Percentiles rank a stretch among this genome's conserved stretches.
These are phyloP conservation scores for Acer negundo DNA, from an alignment of 345 rosid genomes.

Conservation along the genomic window DNA sequence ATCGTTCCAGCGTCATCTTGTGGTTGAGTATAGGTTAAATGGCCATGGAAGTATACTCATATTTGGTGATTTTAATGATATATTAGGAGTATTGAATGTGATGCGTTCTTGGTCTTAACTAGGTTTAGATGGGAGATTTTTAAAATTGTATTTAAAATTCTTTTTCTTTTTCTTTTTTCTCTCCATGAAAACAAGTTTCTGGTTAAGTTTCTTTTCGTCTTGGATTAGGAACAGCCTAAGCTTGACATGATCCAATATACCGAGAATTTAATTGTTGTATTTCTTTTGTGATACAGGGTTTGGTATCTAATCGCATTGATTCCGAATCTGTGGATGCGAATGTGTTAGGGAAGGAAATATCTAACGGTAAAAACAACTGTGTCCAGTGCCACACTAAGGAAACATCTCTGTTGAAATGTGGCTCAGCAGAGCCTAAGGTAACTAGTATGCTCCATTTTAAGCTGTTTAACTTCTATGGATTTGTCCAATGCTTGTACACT, in stretches of 20 bases:
- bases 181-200: neutral
- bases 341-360: slow-evolving; percentile 14
- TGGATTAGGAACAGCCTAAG: slow-evolving; percentile 6
- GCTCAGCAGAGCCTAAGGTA: slow-evolving; percentile 8
- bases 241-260: slow-evolving; percentile 2
- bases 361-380: slow-evolving; percentile 16
- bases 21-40: neutral
- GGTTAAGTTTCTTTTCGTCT: neutral
- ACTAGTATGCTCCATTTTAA: slow-evolving; percentile 4
- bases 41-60: neutral
- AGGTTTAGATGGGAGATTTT: neutral
- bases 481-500: neutral
- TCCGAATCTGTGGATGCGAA: slow-evolving; percentile 19
- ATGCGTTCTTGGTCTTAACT: neutral
- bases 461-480: neutral
- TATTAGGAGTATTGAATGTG: too few species aligned
- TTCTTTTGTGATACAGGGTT: slow-evolving; percentile 17
- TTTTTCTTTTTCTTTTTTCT: neutral
- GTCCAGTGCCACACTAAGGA: neutral
- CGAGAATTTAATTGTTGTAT: neutral
- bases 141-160: neutral
- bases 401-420: neutral
- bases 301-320: slow-evolving; percentile 11
- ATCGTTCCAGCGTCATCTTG: neutral
- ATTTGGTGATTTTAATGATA: neutral